These are phyloP conservation scores for Bacidia rubella DNA, from an alignment of 495 filamentous ascomycete genomes.

Conservation along the genomic window DNA sequence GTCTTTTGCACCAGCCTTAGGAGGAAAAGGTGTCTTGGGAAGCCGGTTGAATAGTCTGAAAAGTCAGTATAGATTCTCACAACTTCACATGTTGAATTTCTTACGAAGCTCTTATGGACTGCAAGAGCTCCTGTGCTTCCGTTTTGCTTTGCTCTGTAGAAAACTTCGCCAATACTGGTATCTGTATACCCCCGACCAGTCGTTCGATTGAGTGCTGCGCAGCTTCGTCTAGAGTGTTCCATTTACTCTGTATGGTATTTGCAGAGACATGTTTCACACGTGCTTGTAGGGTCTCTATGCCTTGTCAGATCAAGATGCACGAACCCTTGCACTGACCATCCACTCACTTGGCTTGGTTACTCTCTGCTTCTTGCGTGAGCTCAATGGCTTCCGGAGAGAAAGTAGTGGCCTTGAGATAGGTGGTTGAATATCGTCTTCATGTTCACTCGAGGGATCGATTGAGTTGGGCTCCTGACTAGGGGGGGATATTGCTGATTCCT, in stretches of 20 bases:
- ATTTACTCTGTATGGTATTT: constrained; percentile 43
- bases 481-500: not conserved
- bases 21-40: constrained; percentile 48
- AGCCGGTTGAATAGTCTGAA: constrained; percentile 33
- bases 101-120: constrained; percentile 35
- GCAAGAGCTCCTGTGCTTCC: constrained; percentile 41
- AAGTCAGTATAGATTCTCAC: constrained; percentile 6
- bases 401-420: not conserved
- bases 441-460: not conserved
- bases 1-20: constrained; percentile 37
- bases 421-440: not conserved
- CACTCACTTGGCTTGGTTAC: constrained; percentile 1
- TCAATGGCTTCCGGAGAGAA: not conserved
- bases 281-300: constrained; percentile 26
- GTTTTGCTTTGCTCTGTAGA: constrained; percentile 41
- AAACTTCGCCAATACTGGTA: constrained; percentile 40
- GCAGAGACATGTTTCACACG: constrained; percentile 40
- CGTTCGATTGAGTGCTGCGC: constrained; percentile 39
- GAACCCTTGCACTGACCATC: not conserved
- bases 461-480: not conserved
- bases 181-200: constrained; percentile 39
- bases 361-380: too few relatives aligned
- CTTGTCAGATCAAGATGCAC: not conserved
- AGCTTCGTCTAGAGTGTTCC: constrained; percentile 39
- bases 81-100: constrained; percentile 3